Conservation (phyloP, 176 grass and related monocot species). For the Oryza glaberrima region DNA sequence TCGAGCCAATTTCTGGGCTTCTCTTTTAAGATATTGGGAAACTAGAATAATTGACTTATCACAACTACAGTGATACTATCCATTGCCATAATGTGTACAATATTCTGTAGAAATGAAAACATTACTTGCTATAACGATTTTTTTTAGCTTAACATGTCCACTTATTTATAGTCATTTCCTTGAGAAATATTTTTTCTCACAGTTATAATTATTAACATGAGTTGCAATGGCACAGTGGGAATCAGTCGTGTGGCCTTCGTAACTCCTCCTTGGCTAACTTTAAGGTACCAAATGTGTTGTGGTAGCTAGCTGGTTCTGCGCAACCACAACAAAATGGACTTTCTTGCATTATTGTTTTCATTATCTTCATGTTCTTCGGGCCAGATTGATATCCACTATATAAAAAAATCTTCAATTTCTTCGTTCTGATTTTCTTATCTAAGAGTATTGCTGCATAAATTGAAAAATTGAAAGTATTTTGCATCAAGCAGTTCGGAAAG, state of each 20-base stretch:
- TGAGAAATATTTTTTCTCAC: slow-evolving; percentile 2
- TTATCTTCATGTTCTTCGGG: neutral
- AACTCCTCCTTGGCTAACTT: slow-evolving; percentile 81
- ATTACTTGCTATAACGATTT: neutral
- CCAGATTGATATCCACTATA: too few relatives aligned
- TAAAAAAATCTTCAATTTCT: neutral
- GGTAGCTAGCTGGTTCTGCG: neutral
- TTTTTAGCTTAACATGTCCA: neutral
- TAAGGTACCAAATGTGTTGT: slow-evolving; percentile 50
- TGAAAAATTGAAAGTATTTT: slow-evolving; percentile 21
- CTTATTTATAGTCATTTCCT: neutral
- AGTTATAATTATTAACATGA: slow-evolving; percentile 22
- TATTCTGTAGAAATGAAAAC: neutral
- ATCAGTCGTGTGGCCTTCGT: slow-evolving; percentile 82
- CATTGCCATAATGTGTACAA: neutral
- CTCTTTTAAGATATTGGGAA: neutral
- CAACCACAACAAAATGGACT: neutral
- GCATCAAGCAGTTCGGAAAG: neutral
- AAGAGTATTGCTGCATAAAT: slow-evolving; percentile 13
- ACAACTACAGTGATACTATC: neutral
- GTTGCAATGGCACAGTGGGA: slow-evolving; percentile 61
- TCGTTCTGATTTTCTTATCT: slow-evolving; percentile 19
- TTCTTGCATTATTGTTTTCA: slow-evolving; percentile 15
- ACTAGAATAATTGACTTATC: neutral
- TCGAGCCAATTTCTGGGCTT: neutral